These are phyloP conservation scores for Monilinia fructicola DNA, from an alignment of 2,329 filamentous ascomycete species.

Conservation along the genomic window DNA sequence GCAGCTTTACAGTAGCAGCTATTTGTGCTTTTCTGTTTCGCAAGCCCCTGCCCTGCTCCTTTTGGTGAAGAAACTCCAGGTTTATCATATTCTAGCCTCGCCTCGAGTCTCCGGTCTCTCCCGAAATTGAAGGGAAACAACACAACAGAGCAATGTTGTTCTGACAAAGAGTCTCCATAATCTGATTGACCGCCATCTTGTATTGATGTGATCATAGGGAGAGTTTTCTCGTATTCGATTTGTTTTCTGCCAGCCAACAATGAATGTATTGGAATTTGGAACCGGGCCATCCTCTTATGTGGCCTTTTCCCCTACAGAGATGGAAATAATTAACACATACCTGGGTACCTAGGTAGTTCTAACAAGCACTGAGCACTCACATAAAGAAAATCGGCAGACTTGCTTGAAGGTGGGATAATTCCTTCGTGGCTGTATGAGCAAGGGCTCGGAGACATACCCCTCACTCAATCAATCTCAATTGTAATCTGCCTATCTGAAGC, in stretches of 20 bases:
- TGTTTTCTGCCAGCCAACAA: constrained; percentile 12
- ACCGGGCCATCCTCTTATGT: background rate
- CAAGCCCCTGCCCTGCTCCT: constrained; percentile 9
- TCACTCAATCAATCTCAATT: constrained; percentile 19
- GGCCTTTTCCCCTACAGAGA: background rate
- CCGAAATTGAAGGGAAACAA: background rate
- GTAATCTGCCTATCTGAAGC: constrained; percentile 21
- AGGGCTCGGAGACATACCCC: constrained; percentile 19
- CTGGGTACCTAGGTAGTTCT: no score
- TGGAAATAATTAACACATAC: background rate
- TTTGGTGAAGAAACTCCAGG: background rate
- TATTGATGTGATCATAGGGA: constrained; percentile 2
- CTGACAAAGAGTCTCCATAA: background rate
- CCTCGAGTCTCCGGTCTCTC: constrained; percentile 16
- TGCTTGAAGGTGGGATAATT: constrained; percentile 20
- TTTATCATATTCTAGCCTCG: constrained; percentile 16
- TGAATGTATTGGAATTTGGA: no score
- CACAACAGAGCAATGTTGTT: background rate
- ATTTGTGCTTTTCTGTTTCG: background rate
- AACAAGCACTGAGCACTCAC: constrained; percentile 9
- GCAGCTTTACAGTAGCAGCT: no score
- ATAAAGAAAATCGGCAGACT: constrained; percentile 2
- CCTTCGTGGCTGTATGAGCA: background rate
- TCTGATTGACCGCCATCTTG: constrained; percentile 1
- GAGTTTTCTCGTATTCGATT: constrained; percentile 12